Evolutionary conservation across 2,329 filamentous ascomycete species (phyloP), one percentile per base, ranked within the genome.

Genomic region (Laburnicola sp.): DNA sequence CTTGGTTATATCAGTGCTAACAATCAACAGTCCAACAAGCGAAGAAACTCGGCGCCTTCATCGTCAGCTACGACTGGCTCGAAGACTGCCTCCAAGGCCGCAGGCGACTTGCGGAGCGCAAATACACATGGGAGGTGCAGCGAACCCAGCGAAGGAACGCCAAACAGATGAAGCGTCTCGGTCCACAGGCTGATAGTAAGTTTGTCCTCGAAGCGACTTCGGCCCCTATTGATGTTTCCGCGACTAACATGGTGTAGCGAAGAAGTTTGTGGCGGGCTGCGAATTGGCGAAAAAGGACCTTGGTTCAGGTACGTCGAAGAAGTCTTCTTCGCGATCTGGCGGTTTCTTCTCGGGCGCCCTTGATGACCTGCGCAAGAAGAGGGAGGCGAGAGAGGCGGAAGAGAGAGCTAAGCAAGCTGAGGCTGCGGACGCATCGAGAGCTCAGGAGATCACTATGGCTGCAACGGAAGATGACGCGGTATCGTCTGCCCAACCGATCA

Each of bases 81-180:
- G 74, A 77, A 26, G 83, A 81, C 56, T 77, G 74, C 2, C 72
- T 85, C 47, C 59, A 68, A 8, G 62, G 53, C 6, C 60, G 60
- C 35, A 52, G 58, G 9, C 72, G 70, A 51, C 51, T 66, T 4
- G 50, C 63, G 1, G 72, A 75, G 50, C 66, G 53, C 32, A 58
- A 56, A 32, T 77, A 75, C 48, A 57, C 63, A 0, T 75, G 68
- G 70, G 55, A 60, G 4, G 21, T 57, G 3, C 52, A 64, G 21
- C 45, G 50, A 16, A 57, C 65, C 23, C 58, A 68, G 49, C 62
- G 71, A 40, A 72, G 72, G 46, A 64, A 70, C 25, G 62, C 62
- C 23, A 72, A 64, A 46, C 47, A 64, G 37, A 47, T 64, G 32
- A 68, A 66, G 58, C 54, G 52, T 42, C 23, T 65, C 32, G 70